A percentile compares a stretch with the other conserved stretches of the same genome.
Conservation (phyloP, 805 yeast genomes). For the Candida pseudofarinosa region DNA sequence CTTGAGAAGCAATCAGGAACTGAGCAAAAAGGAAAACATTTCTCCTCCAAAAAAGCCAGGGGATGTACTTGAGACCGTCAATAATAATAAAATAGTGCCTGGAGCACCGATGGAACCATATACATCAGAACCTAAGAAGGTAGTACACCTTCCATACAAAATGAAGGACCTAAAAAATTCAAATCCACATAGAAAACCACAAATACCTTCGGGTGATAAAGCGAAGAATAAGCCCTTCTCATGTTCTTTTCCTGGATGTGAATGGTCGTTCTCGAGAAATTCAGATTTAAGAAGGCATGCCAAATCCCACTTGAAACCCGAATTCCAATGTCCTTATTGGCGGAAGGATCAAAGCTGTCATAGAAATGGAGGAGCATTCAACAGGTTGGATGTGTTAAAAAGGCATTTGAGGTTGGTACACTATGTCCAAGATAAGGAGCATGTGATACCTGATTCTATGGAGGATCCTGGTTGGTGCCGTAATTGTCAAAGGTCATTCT, state of each 20-base stretch:
- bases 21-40: constrained; percentile 6
- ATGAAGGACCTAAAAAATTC: neutral
- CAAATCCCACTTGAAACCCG: constrained; percentile 63
- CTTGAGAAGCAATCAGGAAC: neutral
- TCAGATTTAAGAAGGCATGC: constrained; percentile 67
- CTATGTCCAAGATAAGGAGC: constrained; percentile 47
- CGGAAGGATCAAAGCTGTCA: constrained; percentile 66
- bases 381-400: constrained; percentile 68
- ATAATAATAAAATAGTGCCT: neutral
- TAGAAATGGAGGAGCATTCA: constrained; percentile 71
- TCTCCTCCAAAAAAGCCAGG: constrained; percentile 1
- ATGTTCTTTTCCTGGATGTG: constrained; percentile 45
- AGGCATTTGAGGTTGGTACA: constrained; percentile 71
- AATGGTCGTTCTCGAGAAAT: constrained; percentile 67
- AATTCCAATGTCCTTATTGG: constrained; percentile 73
- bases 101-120: neutral
- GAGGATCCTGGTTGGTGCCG: constrained; percentile 68
- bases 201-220: constrained; percentile 6
- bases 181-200: constrained; percentile 12
- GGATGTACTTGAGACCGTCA: neutral
- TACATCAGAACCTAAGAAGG: neutral
- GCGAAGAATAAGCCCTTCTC: constrained; percentile 28
- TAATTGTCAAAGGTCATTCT: constrained; percentile 56
- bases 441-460: constrained; percentile 20
- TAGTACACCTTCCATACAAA: neutral